Conservation (phyloP, 495 filamentous ascomycete genomes). For the Penicillium subrubescens region DNA sequence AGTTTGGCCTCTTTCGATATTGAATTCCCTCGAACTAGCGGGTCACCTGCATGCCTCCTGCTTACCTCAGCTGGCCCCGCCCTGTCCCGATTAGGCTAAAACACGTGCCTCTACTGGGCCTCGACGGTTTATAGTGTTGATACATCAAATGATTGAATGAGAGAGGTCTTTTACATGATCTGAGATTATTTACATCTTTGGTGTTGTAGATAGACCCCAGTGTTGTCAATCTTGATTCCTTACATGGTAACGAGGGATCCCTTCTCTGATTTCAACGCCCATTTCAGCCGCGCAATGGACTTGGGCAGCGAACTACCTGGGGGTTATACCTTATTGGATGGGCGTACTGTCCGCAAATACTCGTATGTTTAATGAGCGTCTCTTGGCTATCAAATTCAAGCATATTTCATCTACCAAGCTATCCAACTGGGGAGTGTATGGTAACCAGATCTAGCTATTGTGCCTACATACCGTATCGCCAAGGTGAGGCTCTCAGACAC, state of each 20-base stretch:
- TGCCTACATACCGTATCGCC: not conserved
- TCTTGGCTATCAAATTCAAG: not conserved
- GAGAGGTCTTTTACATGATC: not conserved
- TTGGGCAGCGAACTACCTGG: not conserved
- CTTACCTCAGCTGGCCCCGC: conserved; percentile 14
- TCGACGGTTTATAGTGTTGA: not conserved
- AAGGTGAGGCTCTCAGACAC: not conserved
- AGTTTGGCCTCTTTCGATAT: conserved; percentile 6
- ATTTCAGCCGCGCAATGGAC: not conserved
- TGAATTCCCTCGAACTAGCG: conserved; percentile 12
- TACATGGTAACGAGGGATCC: not conserved
- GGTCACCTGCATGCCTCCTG: conserved; percentile 16
- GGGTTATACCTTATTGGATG: not conserved
- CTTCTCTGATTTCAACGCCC: conserved; percentile 7
- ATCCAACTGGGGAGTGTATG: not conserved
- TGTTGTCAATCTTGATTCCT: not conserved
- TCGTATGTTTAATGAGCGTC: not conserved
- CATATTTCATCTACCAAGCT: not conserved
- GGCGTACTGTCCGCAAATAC: not conserved
- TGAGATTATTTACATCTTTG: not conserved
- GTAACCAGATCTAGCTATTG: not conserved
- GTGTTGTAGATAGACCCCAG: not conserved
- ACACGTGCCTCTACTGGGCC: conserved; percentile 5
- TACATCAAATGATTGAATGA: not conserved
- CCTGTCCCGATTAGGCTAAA: conserved; percentile 16